A percentile compares a stretch with the other conserved stretches of the same genome.
These are phyloP conservation scores for Boletellus sp. DNA, from an alignment of 1,284 basidiomycete species.

Conservation along the genomic window DNA sequence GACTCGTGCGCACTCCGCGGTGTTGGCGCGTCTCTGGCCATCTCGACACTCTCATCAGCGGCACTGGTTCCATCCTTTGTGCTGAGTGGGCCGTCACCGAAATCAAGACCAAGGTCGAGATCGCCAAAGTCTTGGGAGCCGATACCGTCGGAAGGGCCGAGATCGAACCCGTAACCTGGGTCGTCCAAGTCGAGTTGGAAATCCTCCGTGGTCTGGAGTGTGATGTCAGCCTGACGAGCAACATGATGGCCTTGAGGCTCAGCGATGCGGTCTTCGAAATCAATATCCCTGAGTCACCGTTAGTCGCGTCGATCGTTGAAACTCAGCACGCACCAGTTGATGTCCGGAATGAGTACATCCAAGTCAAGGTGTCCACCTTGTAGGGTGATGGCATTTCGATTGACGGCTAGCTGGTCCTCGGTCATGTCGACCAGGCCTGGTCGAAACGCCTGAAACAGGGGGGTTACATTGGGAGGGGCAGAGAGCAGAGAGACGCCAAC, in stretches of 20 bases:
- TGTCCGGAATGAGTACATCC: constrained; percentile 77
- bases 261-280: constrained; percentile 66
- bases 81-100: constrained; percentile 53
- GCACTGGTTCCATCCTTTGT: constrained; percentile 42
- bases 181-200: constrained; percentile 62
- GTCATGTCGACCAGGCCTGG: constrained; percentile 93
- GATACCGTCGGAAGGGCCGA: constrained; percentile 77
- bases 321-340: constrained; percentile 58
- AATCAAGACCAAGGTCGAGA: constrained; percentile 70
- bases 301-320: background rate
- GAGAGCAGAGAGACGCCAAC: constrained; percentile 39
- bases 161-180: constrained; percentile 56
- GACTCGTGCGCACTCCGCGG: constrained; percentile 50
- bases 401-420: constrained; percentile 86
- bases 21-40: constrained; percentile 67
- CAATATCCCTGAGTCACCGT: constrained; percentile 57
- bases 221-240: constrained; percentile 81
- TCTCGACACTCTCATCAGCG: constrained; percentile 63
- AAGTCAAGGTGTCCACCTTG: constrained; percentile 71
- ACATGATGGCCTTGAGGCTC: constrained; percentile 74
- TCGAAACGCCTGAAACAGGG: constrained; percentile 73
- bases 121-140: constrained; percentile 82
- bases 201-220: constrained; percentile 68
- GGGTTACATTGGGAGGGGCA: constrained; percentile 4
- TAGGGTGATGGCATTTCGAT: constrained; percentile 83